These are phyloP conservation scores for Phytophthora europaea DNA, from an alignment of 352 stramenopile species.

Conservation along the genomic window DNA sequence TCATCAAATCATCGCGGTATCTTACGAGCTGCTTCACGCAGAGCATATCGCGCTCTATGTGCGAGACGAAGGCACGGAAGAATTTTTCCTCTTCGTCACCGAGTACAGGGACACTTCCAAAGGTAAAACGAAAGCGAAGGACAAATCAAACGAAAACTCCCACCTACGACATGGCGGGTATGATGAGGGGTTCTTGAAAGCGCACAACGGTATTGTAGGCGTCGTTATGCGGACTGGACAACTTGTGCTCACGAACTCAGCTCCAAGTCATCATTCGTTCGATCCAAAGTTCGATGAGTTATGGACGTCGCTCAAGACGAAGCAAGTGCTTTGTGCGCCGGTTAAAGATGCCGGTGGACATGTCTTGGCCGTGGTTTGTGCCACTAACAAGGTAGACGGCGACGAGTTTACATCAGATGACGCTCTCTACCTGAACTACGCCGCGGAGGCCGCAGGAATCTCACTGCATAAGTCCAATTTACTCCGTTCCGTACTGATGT, in stretches of 20 bases:
- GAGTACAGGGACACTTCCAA: slow-evolving; percentile 18
- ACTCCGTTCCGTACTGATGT: slow-evolving; percentile 70
- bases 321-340: slow-evolving; percentile 68
- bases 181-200: slow-evolving; percentile 66
- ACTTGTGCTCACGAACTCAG: slow-evolving; percentile 73
- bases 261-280: slow-evolving; percentile 61
- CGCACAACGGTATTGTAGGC: slow-evolving; percentile 77
- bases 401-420: slow-evolving; percentile 78
- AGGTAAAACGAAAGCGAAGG: slow-evolving; percentile 22
- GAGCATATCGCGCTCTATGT: slow-evolving; percentile 79
- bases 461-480: slow-evolving; percentile 79
- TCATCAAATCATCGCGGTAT: slow-evolving; percentile 73
- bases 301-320: slow-evolving; percentile 61
- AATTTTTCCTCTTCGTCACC: slow-evolving; percentile 65
- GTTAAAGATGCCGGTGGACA: slow-evolving; percentile 62
- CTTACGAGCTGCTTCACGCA: slow-evolving; percentile 67
- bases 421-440: slow-evolving; percentile 80
- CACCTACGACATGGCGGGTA: slow-evolving; percentile 41
- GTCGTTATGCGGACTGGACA: slow-evolving; percentile 73
- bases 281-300: slow-evolving; percentile 65
- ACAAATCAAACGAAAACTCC: slow-evolving; percentile 4
- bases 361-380: slow-evolving; percentile 72
- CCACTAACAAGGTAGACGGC: slow-evolving; percentile 77
- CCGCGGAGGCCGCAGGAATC: slow-evolving; percentile 74
- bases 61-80: slow-evolving; percentile 69